Conservation (phyloP, 495 filamentous ascomycete species). For the Corynascus novoguineensis region DNA sequence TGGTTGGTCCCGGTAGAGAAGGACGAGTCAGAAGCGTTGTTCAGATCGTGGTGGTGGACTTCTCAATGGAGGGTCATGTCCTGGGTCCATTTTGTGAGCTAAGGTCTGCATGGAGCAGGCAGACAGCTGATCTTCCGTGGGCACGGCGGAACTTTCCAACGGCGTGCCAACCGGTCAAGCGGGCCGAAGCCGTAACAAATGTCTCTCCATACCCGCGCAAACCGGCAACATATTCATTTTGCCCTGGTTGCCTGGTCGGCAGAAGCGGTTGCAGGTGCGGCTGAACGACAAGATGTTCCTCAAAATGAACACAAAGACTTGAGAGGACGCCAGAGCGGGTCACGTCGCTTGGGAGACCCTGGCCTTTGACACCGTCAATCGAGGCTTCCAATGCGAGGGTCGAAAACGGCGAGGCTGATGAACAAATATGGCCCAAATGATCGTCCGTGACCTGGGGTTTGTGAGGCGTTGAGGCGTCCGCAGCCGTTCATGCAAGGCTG, state of each 20-base stretch:
- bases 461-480: not conserved
- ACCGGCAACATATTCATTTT: not conserved
- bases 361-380: not conserved
- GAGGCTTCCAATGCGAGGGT: slow-evolving; percentile 8
- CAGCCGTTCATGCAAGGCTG: slow-evolving; percentile 6
- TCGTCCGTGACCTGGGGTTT: not conserved
- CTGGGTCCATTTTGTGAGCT: not conserved
- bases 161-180: not conserved
- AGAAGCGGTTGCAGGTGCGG: not conserved
- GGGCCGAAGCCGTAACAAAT: not conserved
- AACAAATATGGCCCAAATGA: not conserved
- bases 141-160: not conserved
- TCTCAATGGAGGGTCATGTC: not conserved
- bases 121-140: not conserved
- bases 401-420: not conserved
- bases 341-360: not conserved
- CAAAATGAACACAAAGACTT: not conserved
- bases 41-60: not conserved
- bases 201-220: not conserved
- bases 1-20: not conserved
- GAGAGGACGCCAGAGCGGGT: not conserved
- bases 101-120: not conserved
- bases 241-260: slow-evolving; percentile 12
- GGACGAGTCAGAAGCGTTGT: not conserved
- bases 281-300: not conserved